Conservation (phyloP, 2,329 filamentous ascomycete species). For the Escovopsis sp. region DNA sequence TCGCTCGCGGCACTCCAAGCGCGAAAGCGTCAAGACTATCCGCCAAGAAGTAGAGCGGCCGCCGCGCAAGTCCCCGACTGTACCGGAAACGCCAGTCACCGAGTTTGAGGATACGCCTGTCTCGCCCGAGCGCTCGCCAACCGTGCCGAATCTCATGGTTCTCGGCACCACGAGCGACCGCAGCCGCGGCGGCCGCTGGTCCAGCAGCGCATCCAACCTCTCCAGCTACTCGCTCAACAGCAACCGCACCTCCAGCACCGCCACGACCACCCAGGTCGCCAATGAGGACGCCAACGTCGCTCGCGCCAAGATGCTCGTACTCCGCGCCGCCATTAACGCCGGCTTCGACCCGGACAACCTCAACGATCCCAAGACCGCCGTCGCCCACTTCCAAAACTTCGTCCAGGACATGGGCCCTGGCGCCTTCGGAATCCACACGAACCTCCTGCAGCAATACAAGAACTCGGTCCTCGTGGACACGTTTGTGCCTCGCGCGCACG, state of each 20-base stretch:
- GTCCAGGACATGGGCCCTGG: constrained; percentile 60
- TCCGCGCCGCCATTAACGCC: constrained; percentile 74
- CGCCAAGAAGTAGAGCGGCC: constrained; percentile 29
- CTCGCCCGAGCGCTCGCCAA: constrained; percentile 60
- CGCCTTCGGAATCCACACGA: constrained; percentile 65
- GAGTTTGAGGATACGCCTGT: constrained; percentile 86
- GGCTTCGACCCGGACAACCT: constrained; percentile 54
- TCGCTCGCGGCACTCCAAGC: constrained; percentile 35
- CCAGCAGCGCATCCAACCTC: constrained; percentile 62
- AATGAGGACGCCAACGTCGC: constrained; percentile 63
- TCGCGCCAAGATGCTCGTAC: constrained; percentile 61
- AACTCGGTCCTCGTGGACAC: constrained; percentile 62
- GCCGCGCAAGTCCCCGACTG: constrained; percentile 28
- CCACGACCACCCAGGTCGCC: constrained; percentile 46
- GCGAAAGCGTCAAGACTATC: constrained; percentile 33
- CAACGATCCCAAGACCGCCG: constrained; percentile 27
- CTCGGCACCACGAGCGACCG: constrained; percentile 52
- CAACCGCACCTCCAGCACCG: constrained; percentile 51
- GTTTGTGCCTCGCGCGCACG: constrained; percentile 27
- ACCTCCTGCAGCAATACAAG: constrained; percentile 65
- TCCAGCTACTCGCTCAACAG: constrained; percentile 65
- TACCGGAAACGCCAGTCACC: constrained; percentile 83
- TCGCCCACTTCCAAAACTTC: constrained; percentile 52
- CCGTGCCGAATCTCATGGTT: constrained; percentile 76
- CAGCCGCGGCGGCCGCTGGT: constrained; percentile 57